A percentile compares a stretch with the other conserved stretches of the same genome.
These are phyloP conservation scores for Schizochytrium sp. DNA, from an alignment of 108 stramenopile genomes.

Conservation along the genomic window DNA sequence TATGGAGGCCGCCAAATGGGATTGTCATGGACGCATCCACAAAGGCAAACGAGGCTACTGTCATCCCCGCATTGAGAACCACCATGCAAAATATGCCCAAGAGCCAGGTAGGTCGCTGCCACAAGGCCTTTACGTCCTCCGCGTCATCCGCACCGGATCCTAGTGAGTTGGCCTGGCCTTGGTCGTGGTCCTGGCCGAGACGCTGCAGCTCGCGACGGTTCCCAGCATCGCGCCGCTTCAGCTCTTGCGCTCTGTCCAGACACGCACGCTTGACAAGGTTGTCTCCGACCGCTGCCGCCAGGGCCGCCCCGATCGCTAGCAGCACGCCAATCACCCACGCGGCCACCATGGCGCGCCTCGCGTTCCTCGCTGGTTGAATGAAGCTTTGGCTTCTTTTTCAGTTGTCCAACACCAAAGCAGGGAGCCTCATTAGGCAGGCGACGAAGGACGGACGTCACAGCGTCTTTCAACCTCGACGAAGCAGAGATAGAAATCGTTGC, in stretches of 20 bases:
- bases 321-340: neutral
- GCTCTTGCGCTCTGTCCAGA: neutral
- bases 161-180: neutral
- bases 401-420: too few relatives aligned
- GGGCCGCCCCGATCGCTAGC: neutral
- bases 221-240: neutral
- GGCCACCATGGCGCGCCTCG: neutral
- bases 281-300: neutral
- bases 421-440: too few relatives aligned
- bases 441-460: too few relatives aligned
- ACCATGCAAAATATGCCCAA: neutral
- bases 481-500: too few relatives aligned
- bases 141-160: neutral
- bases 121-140: neutral
- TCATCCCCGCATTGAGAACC: neutral
- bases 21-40: conserved; percentile 6
- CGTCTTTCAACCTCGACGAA: too few relatives aligned
- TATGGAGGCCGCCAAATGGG: neutral
- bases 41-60: neutral
- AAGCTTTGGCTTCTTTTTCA: too few relatives aligned
- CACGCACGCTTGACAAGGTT: neutral
- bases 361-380: too few relatives aligned
- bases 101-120: neutral
- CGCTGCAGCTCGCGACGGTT: too few relatives aligned
- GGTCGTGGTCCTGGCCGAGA: neutral